Conservation (phyloP, 768 basidiomycete species). For the Crepidotus variabilis region DNA sequence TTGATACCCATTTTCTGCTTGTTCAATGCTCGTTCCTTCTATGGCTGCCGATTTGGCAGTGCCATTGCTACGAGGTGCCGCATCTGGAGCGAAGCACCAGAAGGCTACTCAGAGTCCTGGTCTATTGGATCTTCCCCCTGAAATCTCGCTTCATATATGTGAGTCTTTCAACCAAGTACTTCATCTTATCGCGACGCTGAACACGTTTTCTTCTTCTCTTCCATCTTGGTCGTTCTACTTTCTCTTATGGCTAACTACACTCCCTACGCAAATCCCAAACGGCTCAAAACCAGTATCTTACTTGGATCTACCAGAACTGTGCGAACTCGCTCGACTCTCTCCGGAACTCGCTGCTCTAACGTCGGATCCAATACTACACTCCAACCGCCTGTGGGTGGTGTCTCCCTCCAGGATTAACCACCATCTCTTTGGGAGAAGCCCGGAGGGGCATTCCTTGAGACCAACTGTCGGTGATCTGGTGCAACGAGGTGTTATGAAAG, state of each 20-base stretch:
- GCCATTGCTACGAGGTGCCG: no score
- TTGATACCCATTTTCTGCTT: no score
- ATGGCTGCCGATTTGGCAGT: no score
- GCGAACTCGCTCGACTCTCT: conserved; percentile 38
- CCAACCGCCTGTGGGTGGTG: conserved; percentile 53
- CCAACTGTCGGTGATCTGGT: conserved; percentile 67
- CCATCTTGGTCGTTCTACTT: background rate
- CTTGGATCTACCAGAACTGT: conserved; percentile 71
- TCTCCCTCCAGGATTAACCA: conserved; percentile 68
- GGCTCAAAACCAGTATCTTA: conserved; percentile 49
- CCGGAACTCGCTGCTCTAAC: conserved; percentile 47
- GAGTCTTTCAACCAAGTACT: conserved; percentile 14
- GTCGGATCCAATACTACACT: conserved; percentile 62
- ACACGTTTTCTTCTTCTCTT: background rate
- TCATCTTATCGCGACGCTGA: background rate
- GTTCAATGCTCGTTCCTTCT: no score
- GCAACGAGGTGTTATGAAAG: conserved; percentile 67
- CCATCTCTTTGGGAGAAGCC: conserved; percentile 55
- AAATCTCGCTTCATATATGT: conserved; percentile 60
- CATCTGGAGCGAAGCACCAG: background rate
- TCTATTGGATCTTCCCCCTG: conserved; percentile 45
- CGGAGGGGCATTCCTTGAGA: conserved; percentile 51
- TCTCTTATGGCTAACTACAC: no score
- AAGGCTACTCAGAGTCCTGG: background rate
- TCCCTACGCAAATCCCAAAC: background rate